These are phyloP conservation scores for Irpex sp. DNA, from an alignment of 1,284 basidiomycete species.

Conservation along the genomic window DNA sequence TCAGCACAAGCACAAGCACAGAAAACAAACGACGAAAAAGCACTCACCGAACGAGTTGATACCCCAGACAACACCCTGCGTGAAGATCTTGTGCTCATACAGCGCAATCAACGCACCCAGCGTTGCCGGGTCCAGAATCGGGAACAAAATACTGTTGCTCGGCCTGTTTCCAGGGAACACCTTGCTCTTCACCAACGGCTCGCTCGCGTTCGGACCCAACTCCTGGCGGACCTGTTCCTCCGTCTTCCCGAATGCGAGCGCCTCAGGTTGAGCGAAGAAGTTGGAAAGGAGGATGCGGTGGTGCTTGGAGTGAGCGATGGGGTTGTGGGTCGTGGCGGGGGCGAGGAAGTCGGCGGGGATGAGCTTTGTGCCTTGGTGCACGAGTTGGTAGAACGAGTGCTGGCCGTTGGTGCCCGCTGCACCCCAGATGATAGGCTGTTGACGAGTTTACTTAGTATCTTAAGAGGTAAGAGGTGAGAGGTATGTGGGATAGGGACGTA, in stretches of 20 bases:
- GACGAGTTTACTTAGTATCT: neutral
- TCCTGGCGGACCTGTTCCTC: slow-evolving; percentile 85
- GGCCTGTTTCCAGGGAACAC: slow-evolving; percentile 98
- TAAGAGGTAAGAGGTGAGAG: neutral
- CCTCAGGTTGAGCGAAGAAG: slow-evolving; percentile 98
- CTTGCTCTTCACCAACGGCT: slow-evolving; percentile 92
- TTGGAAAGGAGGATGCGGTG: slow-evolving; percentile 97
- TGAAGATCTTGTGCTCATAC: slow-evolving; percentile 99
- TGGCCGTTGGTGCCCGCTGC: slow-evolving; percentile 98
- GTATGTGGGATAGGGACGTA: slow-evolving; percentile 37
- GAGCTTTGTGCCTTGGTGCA: slow-evolving; percentile 93
- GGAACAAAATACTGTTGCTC: slow-evolving; percentile 96
- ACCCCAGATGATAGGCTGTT: slow-evolving; percentile 96
- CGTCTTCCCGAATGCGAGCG: slow-evolving; percentile 95
- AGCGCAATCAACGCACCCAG: slow-evolving; percentile 87
- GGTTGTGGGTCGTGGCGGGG: slow-evolving; percentile 92
- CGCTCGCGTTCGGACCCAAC: slow-evolving; percentile 72
- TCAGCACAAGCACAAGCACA: too few relatives aligned
- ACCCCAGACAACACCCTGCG: slow-evolving; percentile 95
- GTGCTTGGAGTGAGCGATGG: slow-evolving; percentile 82
- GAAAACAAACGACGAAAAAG: neutral
- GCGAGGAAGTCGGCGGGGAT: slow-evolving; percentile 96
- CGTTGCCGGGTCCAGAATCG: slow-evolving; percentile 85
- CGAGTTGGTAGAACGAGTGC: slow-evolving; percentile 98
- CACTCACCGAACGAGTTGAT: slow-evolving; percentile 92